Base-by-base conservation (phyloP, 1,139 yeast species). In the Geotrichum bryndzae region DNA sequence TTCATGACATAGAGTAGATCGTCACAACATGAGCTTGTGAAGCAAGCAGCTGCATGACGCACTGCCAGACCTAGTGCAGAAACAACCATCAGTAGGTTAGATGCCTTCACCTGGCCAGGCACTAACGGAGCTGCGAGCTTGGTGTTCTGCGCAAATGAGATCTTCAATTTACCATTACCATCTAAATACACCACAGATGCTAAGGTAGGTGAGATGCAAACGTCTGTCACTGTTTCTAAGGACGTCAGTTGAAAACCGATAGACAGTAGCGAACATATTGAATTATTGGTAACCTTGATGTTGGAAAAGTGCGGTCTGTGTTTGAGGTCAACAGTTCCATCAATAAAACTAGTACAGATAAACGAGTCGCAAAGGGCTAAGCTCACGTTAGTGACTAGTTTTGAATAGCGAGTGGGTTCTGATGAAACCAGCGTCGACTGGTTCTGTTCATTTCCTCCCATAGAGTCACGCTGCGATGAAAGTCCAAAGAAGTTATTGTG, bases 21-120 rank as follows among this genome's bases (percentile, higher is more conserved):
- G 70, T 88, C 95, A 0, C 87, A 81, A 60, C 84, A 81, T 10
- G 83, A 75, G 64, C 82, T 86, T 51, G 85, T 77, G 70, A 85
- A 87, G 68, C 92, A 87, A 0, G 90, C 82, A 60, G 81, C 79
- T 0, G 94, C 84, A 70, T 87, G 90, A 13, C 85, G 76, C 52
- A 81, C 79, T 0, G 94, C 89, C 62, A 87, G 74, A 0, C 84
- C 88, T 1, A 84, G 85, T 0, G 88, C 79, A 0, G 85, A 65
- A 10, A 65, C 67, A n/a, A 63, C 61, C 61, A 65, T 50, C 11
- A 54, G 25, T 10, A 56, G 53, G 27, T 57, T 56, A 13, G 61
- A 62, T n/a, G 58, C 48, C 18, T 35, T 38, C 25, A 56, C 57
- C 11, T 55, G 56, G 8, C 56, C 53, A 15, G 59, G 53, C 8